Conservation (phyloP, 345 rosid genomes). For the Brassica nigra region DNA sequence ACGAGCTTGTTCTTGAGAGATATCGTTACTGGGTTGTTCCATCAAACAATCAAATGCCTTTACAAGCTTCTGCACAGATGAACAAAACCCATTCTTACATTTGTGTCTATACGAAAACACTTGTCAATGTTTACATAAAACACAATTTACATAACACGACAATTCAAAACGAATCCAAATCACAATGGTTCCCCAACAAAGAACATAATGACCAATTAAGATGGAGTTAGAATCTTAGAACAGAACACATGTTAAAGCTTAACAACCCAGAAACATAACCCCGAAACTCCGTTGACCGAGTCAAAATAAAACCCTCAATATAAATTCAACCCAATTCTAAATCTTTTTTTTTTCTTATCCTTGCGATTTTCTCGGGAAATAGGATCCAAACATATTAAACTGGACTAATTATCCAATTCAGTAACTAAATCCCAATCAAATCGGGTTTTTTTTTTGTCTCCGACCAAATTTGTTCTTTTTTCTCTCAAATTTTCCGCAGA, state of each 20-base stretch:
- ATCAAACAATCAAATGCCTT: slow-evolving; percentile 31
- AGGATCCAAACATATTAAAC: not conserved
- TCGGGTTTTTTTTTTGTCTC: not conserved
- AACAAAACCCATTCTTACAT: slow-evolving; percentile 15
- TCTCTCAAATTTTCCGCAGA: not conserved
- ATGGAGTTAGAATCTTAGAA: not conserved
- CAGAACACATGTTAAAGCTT: not conserved
- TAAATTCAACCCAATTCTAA: slow-evolving; percentile 27
- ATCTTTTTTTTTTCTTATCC: not conserved
- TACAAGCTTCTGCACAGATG: slow-evolving; percentile 31
- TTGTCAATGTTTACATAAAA: not conserved
- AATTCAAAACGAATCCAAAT: not conserved
- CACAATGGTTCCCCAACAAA: not conserved
- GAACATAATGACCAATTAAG: not conserved
- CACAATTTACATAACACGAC: not conserved
- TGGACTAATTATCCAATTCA: slow-evolving; percentile 5
- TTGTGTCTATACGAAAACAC: slow-evolving; percentile 21
- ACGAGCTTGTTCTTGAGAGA: slow-evolving; percentile 38
- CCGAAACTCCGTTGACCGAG: slow-evolving; percentile 4
- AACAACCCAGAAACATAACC: slow-evolving; percentile 2
- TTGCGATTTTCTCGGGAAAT: slow-evolving; percentile 11
- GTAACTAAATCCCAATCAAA: slow-evolving; percentile 19
- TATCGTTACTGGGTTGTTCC: slow-evolving; percentile 39
- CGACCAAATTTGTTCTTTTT: not conserved
- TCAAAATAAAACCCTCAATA: not conserved